Conservation (phyloP, 148 eudicot species). For the Vaccinium vitisidaea region DNA sequence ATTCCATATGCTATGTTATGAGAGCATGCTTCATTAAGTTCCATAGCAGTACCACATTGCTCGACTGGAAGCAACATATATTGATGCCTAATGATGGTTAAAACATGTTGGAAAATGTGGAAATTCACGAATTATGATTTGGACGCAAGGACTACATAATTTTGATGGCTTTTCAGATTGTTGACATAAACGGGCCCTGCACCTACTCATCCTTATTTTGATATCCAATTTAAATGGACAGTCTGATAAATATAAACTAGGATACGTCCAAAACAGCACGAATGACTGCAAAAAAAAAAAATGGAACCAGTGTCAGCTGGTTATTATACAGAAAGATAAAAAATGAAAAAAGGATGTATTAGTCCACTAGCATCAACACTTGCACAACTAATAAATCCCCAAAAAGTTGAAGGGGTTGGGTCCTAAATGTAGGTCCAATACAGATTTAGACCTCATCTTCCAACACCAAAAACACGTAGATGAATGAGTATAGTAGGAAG, state of each 20-base stretch:
- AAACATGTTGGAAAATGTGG: neutral
- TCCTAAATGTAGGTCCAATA: neutral
- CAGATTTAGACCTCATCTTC: neutral
- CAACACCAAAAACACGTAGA: neutral
- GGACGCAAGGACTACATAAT: neutral
- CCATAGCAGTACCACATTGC: neutral
- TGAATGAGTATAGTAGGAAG: neutral
- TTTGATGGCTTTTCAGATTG: neutral
- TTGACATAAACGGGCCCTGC: neutral
- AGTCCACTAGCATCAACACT: neutral
- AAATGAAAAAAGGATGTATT: neutral
- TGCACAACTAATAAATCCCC: neutral
- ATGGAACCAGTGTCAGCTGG: neutral
- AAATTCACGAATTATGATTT: neutral
- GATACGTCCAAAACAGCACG: conserved; percentile 99
- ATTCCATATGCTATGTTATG: neutral
- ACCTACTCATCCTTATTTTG: neutral
- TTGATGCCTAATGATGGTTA: neutral
- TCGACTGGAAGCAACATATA: neutral
- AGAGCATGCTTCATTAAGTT: neutral
- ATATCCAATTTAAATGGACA: neutral
- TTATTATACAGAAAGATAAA: neutral
- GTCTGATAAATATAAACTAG: conserved; percentile 28
- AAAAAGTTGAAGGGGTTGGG: neutral
- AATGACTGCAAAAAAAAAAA: conserved; percentile 79